phyloP scores from a whole-genome alignment of 768 basidiomycete species.

The Cantharellus anzutake region DNA sequence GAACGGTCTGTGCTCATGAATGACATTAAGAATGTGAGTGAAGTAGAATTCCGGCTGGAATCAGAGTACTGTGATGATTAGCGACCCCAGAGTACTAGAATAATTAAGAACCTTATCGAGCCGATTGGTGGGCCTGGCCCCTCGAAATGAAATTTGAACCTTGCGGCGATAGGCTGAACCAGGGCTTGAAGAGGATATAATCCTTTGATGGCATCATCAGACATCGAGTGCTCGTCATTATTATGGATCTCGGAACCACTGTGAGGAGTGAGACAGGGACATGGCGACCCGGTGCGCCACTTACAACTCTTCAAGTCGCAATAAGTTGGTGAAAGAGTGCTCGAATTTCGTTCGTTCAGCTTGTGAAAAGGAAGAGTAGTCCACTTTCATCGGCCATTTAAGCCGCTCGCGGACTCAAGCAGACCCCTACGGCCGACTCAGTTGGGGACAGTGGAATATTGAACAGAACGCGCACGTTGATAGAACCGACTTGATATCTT shows the following conservation, averaged over 20 bases:
- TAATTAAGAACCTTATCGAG: conserved; percentile 56
- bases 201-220: conserved; percentile 16
- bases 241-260: background rate
- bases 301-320: conserved; percentile 62
- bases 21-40: conserved; percentile 71
- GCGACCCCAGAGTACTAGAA: too few relatives aligned
- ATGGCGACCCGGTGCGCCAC: conserved; percentile 14
- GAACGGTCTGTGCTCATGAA: conserved; percentile 69
- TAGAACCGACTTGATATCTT: conserved; percentile 44
- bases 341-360: conserved; percentile 52
- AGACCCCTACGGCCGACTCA: conserved; percentile 30
- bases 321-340: conserved; percentile 51
- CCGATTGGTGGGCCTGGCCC: conserved; percentile 66
- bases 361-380: conserved; percentile 33
- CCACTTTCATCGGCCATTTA: conserved; percentile 67
- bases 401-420: conserved; percentile 47
- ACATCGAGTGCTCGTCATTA: conserved; percentile 15
- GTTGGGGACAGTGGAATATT: background rate
- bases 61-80: background rate
- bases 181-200: conserved; percentile 76
- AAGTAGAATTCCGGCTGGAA: conserved; percentile 92
- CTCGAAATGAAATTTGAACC: conserved; percentile 95
- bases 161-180: conserved; percentile 58
- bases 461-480: conserved; percentile 30
- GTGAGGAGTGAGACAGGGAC: background rate